Evolutionary conservation across 148 eudicot species (phyloP).

Genomic region (Chenopodium quinoa): DNA sequence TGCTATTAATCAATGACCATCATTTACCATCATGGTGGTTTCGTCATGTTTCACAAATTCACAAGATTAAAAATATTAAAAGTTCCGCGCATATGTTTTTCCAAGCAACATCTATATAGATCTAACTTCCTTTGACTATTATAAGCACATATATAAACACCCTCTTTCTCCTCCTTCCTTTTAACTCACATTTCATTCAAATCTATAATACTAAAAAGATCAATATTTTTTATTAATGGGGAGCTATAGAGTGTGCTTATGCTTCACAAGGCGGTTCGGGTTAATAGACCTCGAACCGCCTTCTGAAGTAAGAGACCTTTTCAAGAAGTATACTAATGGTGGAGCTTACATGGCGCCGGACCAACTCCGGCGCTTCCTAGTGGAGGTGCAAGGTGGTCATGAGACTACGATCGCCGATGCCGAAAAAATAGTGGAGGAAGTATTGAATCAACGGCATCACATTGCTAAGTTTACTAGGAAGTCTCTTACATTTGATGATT

Average conservation of each 20-base stretch:
- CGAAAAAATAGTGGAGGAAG: conserved; percentile 39
- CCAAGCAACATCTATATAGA: conserved; percentile 5
- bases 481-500: conserved; percentile 68
- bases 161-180: background rate
- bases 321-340: conserved; percentile 43
- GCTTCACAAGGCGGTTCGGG: conserved; percentile 66
- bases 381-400: conserved; percentile 43
- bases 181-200: background rate
- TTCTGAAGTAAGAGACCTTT: conserved; percentile 50
- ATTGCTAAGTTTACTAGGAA: conserved; percentile 49
- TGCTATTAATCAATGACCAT: background rate
- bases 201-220: background rate
- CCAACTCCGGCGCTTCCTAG: conserved; percentile 54
- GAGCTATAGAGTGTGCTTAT: conserved; percentile 61
- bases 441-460: conserved; percentile 51
- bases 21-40: background rate
- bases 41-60: conserved; percentile 3
- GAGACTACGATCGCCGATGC: conserved; percentile 34
- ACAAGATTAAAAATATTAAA: background rate
- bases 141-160: background rate
- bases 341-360: conserved; percentile 58
- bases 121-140: background rate
- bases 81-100: background rate
- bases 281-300: conserved; percentile 58
- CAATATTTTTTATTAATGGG: conserved; percentile 34